phyloP scores from a whole-genome alignment of 345 rosid genomes.

The Raphanus sativus region DNA sequence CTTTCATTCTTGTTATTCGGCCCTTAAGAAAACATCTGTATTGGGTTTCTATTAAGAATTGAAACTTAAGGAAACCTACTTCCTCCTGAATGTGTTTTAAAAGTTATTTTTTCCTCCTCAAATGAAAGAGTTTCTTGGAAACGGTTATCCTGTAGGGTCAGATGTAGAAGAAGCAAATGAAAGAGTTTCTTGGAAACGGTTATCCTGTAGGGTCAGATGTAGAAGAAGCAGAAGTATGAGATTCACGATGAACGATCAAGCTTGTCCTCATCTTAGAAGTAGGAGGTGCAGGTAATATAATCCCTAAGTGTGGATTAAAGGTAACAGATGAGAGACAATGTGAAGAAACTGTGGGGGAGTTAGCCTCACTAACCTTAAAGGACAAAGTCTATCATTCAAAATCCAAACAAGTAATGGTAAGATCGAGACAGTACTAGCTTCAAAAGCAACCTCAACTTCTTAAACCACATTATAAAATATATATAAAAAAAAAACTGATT shows the following conservation, averaged over 20 bases:
- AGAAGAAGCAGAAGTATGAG: slow-evolving; percentile 45
- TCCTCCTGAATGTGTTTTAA: too few species aligned
- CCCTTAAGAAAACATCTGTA: neutral
- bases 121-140: neutral
- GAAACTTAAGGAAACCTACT: neutral
- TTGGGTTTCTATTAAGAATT: too few species aligned
- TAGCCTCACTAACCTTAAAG: slow-evolving; percentile 64
- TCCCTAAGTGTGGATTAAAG: slow-evolving; percentile 52
- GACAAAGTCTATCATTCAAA: slow-evolving; percentile 55
- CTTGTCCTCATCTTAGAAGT: slow-evolving; percentile 60
- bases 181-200: neutral
- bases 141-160: slow-evolving; percentile 43
- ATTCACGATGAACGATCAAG: slow-evolving; percentile 35
- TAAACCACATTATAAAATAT: neutral
- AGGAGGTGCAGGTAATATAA: slow-evolving; percentile 57
- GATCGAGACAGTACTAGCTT: slow-evolving; percentile 50
- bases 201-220: slow-evolving; percentile 55
- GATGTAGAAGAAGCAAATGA: slow-evolving; percentile 65
- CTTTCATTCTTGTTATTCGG: neutral
- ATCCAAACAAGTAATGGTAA: slow-evolving; percentile 52
- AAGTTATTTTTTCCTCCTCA: too few species aligned
- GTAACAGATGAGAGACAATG: slow-evolving; percentile 58
- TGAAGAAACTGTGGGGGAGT: slow-evolving; percentile 69
- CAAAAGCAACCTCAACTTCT: slow-evolving; percentile 57
- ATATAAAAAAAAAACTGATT: slow-evolving; percentile 19